Conservation (phyloP, 192 early-diverging fungal species). For the Thamnidium elegans region DNA sequence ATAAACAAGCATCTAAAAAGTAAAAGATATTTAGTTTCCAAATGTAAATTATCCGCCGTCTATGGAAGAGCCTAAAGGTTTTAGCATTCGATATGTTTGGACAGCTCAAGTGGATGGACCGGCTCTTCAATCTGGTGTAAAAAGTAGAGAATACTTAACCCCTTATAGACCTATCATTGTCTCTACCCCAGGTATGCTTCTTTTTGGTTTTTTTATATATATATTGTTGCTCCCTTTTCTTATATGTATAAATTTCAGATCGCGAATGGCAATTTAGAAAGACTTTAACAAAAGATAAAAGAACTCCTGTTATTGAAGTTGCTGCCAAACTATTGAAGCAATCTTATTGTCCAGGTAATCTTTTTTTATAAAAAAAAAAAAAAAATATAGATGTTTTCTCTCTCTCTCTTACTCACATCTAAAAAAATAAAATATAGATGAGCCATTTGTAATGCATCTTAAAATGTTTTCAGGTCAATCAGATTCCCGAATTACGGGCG, state of each 20-base stretch:
- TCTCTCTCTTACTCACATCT: background rate
- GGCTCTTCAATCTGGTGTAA: conserved; percentile 28
- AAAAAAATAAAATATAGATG: conserved; percentile 18
- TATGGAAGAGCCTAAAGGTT: conserved; percentile 37
- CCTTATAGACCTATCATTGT: conserved; percentile 40
- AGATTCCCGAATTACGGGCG: conserved; percentile 19
- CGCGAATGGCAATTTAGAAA: conserved; percentile 33
- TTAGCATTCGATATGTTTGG: conserved; percentile 32
- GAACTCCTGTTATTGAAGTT: conserved; percentile 21
- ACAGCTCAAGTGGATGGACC: conserved; percentile 38
- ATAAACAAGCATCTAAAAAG: too few relatives aligned
- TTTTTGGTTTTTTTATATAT: too few relatives aligned
- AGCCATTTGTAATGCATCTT: conserved; percentile 30
- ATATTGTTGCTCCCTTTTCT: background rate
- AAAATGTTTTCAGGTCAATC: conserved; percentile 22
- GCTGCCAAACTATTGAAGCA: conserved; percentile 36
- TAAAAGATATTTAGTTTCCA: conserved; percentile 30
- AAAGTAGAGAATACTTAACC: conserved; percentile 37
- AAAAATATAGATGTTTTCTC: too few relatives aligned
- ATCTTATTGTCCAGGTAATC: conserved; percentile 37
- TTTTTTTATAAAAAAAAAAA: too few relatives aligned
- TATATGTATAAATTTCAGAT: background rate
- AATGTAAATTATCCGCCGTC: conserved; percentile 43
- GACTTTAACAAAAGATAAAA: conserved; percentile 29
- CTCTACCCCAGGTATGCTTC: conserved; percentile 27